Base-by-base conservation (phyloP, 1,284 basidiomycete genomes). In the Microbotryomycetes sp. region DNA sequence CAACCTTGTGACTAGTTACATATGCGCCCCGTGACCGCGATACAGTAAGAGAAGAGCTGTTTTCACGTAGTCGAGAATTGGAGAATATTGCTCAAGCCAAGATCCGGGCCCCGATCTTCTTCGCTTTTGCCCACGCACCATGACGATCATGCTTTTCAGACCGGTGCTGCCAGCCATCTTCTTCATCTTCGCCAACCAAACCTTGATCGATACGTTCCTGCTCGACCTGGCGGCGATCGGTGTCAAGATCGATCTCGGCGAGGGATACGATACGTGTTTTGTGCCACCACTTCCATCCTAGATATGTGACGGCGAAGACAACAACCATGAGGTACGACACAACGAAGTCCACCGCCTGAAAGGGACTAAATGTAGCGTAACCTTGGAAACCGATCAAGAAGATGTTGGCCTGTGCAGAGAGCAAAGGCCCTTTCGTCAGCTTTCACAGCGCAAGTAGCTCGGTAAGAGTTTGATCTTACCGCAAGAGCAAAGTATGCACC, bases 241-340 rank as follows among this genome's bases (percentile, higher is more conserved):
- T 79, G 56, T 84, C 75, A 71, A 94, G 89, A 76, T 93, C 90
- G 83, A 93, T 89, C 31, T 90, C 82, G 26, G 79, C 72, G 12
- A 82, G 70, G 50, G 72, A 77, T 42, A 84, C 76, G 19, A 79
- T 74, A 14, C 80, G 77, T 28, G 77, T 74, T 69, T 78, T 80
- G 72, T 82, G 82, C 70, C 73, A 67, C 59, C 81, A 70, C 69
- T 81, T 82, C 59, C 83, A 81, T 7, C 77, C 81, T 49, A 82
- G 6, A 75, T 88, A 92, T 50, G 92, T 74, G 60, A 90, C 64
- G 22, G 87, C 86, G 82, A 91, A 92, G 54, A 87, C 67, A n/a
- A 76, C 76, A 51, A 91, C 76, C 42, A 89, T 87, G 42, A 93
- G 73, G 76, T 92, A 92, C 73, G 84, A 86, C 49, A 87, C 89